phyloP scores from a whole-genome alignment of 2,329 filamentous ascomycete genomes.

The Aureobasidium sp. region DNA sequence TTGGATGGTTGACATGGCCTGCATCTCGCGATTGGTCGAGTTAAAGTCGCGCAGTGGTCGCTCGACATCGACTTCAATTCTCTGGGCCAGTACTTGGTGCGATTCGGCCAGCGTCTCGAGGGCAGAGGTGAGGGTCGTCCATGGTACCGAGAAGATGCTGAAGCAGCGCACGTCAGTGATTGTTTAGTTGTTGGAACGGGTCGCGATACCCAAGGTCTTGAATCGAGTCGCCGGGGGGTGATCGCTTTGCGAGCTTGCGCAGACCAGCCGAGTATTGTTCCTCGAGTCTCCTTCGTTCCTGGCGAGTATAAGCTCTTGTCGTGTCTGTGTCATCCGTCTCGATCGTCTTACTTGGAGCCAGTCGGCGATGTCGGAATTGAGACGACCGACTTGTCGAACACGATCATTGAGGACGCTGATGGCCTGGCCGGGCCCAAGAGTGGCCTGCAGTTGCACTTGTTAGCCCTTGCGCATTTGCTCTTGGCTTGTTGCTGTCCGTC shows the following conservation, averaged over 20 bases:
- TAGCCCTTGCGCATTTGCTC: background rate
- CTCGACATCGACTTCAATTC: conserved; percentile 85
- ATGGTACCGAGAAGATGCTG: conserved; percentile 83
- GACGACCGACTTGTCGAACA: conserved; percentile 72
- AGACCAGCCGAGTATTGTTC: conserved; percentile 78
- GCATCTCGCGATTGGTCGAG: conserved; percentile 62
- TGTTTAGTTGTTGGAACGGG: conserved; percentile 16
- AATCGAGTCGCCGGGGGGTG: conserved; percentile 58
- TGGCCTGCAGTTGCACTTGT: conserved; percentile 47
- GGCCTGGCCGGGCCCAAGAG: conserved; percentile 72
- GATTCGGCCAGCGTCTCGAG: conserved; percentile 74
- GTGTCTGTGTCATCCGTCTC: background rate
- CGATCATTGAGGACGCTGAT: conserved; percentile 76
- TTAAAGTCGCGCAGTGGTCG: conserved; percentile 68
- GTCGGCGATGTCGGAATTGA: conserved; percentile 88
- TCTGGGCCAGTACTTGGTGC: conserved; percentile 69
- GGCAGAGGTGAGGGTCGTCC: conserved; percentile 76
- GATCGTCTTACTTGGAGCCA: conserved; percentile 72
- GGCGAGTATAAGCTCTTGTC: background rate
- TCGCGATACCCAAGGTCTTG: conserved; percentile 73
- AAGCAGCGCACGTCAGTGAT: conserved; percentile 13
- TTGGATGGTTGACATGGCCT: conserved; percentile 71
- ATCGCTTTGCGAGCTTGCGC: conserved; percentile 68
- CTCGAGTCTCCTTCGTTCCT: conserved; percentile 91
- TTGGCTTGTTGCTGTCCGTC: background rate